Evolutionary conservation across 768 basidiomycete genomes (phyloP).

Genomic region (Antrodiella citrinella): DNA sequence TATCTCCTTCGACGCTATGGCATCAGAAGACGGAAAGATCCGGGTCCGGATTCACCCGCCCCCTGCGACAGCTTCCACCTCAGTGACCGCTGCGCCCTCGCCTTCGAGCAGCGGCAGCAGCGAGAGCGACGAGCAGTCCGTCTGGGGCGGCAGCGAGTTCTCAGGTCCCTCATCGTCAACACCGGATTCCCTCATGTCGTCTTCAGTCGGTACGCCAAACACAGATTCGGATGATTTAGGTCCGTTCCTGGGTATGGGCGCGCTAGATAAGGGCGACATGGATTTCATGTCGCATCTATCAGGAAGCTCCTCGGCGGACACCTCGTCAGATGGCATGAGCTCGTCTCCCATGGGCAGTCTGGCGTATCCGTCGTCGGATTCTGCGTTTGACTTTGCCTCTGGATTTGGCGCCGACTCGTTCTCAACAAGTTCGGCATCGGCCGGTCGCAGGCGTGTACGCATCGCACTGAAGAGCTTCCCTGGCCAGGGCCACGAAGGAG

Average conservation of each 20-base stretch:
- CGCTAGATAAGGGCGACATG: constrained; percentile 10
- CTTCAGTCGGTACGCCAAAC: constrained; percentile 10
- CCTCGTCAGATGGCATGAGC: not conserved
- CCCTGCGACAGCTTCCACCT: constrained; percentile 25
- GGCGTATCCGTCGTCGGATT: not conserved
- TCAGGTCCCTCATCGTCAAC: constrained; percentile 3
- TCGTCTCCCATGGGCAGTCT: not conserved
- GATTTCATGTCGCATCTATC: constrained; percentile 5
- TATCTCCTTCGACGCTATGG: constrained; percentile 64
- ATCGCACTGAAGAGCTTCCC: constrained; percentile 63
- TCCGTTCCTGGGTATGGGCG: constrained; percentile 53
- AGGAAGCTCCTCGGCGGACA: constrained; percentile 9
- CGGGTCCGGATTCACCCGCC: constrained; percentile 63
- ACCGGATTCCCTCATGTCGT: constrained; percentile 1
- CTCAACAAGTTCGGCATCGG: constrained; percentile 7
- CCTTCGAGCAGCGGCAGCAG: constrained; percentile 17
- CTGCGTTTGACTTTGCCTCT: constrained; percentile 12
- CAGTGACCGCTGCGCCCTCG: constrained; percentile 24
- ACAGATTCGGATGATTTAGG: constrained; percentile 26
- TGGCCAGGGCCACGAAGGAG: constrained; percentile 52
- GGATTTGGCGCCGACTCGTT: constrained; percentile 4
- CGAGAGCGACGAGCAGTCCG: constrained; percentile 20
- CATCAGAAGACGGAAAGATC: constrained; percentile 61
- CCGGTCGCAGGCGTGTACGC: constrained; percentile 47
- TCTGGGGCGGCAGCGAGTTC: constrained; percentile 23